Conservation (phyloP, 2,329 filamentous ascomycete genomes). For the Tetracladium maxilliforme region DNA sequence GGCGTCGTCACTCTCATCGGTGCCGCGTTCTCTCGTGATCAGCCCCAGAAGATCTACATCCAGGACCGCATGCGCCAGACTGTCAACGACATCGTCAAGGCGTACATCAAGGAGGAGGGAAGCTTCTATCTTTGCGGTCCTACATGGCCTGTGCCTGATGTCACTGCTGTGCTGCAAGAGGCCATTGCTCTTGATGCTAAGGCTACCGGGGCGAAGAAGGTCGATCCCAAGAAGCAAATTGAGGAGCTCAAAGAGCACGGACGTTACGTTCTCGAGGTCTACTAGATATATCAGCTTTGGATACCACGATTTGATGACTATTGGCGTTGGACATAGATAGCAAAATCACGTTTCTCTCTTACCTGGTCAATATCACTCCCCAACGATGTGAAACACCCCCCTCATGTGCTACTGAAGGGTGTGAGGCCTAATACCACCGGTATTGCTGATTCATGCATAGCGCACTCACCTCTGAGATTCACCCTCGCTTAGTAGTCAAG, state of each 20-base stretch:
- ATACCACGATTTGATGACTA: too few species aligned
- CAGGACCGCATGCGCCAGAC: conserved; percentile 95
- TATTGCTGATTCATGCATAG: too few species aligned
- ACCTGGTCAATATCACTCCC: too few species aligned
- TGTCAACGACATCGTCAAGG: conserved; percentile 64
- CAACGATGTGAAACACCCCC: too few species aligned
- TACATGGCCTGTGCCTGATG: conserved; percentile 96
- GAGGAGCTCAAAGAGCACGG: conserved; percentile 92
- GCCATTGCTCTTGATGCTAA: conserved; percentile 68
- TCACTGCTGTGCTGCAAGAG: conserved; percentile 87
- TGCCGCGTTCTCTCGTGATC: conserved; percentile 88
- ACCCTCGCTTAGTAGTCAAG: too few species aligned
- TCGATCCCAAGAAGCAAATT: conserved; percentile 80
- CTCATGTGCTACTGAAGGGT: too few species aligned
- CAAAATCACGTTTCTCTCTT: too few species aligned
- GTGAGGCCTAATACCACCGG: too few species aligned
- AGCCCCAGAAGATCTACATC: conserved; percentile 98
- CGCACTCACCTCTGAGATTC: too few species aligned
- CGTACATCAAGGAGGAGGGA: conserved; percentile 77
- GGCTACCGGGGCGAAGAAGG: conserved; percentile 58
- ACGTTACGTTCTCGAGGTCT: conserved; percentile 92
- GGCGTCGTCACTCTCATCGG: conserved; percentile 91
- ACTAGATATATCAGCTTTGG: conserved; percentile 49
- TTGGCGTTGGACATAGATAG: background rate
- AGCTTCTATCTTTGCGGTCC: conserved; percentile 96